Evolutionary conservation across 2,329 filamentous ascomycete species (phyloP).

Genomic region (Calonectria pteridis): DNA sequence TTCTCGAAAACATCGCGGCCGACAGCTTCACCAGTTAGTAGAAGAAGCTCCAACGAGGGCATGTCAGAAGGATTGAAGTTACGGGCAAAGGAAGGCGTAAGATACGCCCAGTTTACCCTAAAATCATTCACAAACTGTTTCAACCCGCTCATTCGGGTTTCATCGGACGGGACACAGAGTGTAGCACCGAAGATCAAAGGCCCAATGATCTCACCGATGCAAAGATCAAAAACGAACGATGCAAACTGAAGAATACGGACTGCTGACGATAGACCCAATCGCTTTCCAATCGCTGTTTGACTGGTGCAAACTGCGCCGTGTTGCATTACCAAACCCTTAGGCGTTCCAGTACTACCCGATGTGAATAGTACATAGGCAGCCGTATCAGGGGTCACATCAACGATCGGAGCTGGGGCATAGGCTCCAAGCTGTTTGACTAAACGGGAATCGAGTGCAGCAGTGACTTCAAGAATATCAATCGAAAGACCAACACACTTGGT

Average conservation of each 20-base stretch:
- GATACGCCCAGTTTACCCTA: neutral
- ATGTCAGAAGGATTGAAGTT: neutral
- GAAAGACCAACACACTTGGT: neutral
- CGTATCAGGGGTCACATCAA: neutral
- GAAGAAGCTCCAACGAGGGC: neutral
- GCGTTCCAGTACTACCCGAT: constrained; percentile 41
- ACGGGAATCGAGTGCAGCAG: neutral
- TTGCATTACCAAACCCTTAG: constrained; percentile 41
- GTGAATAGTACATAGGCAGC: constrained; percentile 42
- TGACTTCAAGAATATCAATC: constrained; percentile 3
- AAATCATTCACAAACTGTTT: neutral
- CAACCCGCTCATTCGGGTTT: constrained; percentile 12
- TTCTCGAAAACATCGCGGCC: constrained; percentile 11
- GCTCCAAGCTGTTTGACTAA: neutral
- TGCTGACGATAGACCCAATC: neutral
- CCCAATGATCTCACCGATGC: constrained; percentile 19
- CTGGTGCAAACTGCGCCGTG: constrained; percentile 32
- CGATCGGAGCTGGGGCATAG: neutral
- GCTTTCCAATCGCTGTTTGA: constrained; percentile 14
- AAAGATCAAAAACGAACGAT: constrained; percentile 16
- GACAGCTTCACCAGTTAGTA: constrained; percentile 32
- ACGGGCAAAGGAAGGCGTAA: constrained; percentile 11
- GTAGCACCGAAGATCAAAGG: constrained; percentile 23
- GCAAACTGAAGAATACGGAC: constrained; percentile 28
- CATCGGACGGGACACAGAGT: constrained; percentile 22